Evolutionary conservation across 1,284 basidiomycete species (phyloP).

Genomic region (Leccinum subatratum): DNA sequence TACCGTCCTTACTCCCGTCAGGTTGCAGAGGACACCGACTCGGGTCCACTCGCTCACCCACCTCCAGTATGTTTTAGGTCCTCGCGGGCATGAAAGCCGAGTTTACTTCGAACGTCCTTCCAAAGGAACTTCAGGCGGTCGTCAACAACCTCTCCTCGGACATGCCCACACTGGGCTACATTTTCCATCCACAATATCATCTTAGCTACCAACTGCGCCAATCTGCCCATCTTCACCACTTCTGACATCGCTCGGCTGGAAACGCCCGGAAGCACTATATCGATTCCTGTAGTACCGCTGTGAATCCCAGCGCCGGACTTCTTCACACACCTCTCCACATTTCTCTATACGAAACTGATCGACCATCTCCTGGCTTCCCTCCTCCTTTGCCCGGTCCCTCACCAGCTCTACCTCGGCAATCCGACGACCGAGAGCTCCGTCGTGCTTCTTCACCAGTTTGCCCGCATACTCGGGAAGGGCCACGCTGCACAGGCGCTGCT

Average conservation of each 20-base stretch:
- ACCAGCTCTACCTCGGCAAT: neutral
- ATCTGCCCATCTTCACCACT: conserved; percentile 41
- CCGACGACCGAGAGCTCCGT: neutral
- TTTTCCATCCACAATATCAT: conserved; percentile 56
- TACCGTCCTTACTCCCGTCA: conserved; percentile 20
- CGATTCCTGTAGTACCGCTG: conserved; percentile 46
- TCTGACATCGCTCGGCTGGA: conserved; percentile 23
- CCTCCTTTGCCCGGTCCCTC: neutral
- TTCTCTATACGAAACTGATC: conserved; percentile 40
- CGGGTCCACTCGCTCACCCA: no score
- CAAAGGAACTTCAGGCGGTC: conserved; percentile 25
- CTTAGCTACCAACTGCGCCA: conserved; percentile 50
- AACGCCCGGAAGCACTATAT: conserved; percentile 20
- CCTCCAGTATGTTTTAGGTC: conserved; percentile 30
- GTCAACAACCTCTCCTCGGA: conserved; percentile 33
- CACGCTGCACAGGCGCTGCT: no score
- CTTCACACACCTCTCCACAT: conserved; percentile 48
- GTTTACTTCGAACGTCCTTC: conserved; percentile 24
- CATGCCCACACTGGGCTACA: conserved; percentile 52
- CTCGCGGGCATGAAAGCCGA: conserved; percentile 28
- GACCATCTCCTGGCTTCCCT: neutral
- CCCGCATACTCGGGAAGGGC: no score
- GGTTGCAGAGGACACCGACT: conserved; percentile 14
- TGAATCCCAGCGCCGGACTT: conserved; percentile 46
- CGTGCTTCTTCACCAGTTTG: neutral